Percentiles rank a stretch among this genome's conserved stretches.
phyloP scores from a whole-genome alignment of 352 stramenopile species.

The Blastocystis sp. region DNA sequence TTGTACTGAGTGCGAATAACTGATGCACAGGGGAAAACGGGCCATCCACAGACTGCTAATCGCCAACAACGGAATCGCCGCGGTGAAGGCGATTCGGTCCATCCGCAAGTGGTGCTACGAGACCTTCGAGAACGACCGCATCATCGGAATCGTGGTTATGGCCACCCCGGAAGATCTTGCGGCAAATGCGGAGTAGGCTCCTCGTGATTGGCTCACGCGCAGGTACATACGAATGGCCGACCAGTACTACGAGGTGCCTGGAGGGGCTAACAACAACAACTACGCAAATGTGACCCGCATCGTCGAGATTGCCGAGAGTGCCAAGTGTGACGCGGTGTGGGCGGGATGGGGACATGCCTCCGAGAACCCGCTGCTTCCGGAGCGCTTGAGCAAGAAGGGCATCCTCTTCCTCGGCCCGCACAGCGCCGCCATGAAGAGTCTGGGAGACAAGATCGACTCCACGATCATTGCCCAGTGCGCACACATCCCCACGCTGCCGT shows the following conservation, averaged over 20 bases:
- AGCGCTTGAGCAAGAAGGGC: conserved; percentile 82
- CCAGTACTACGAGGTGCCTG: conserved; percentile 97
- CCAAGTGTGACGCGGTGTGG: conserved; percentile 72
- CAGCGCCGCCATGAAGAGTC: conserved; percentile 92
- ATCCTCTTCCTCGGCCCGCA: conserved; percentile 83
- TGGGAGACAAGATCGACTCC: conserved; percentile 95
- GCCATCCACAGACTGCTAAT: conserved; percentile 94
- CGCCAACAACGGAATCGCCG: conserved; percentile 99
- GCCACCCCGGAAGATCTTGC: conserved; percentile 96
- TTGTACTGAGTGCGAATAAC: not conserved
- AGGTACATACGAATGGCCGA: conserved; percentile 98
- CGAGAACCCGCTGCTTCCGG: conserved; percentile 94
- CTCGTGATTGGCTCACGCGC: not conserved
- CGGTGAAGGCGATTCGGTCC: conserved; percentile 97
- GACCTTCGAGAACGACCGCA: conserved; percentile 88
- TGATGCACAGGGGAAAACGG: conserved; percentile 75
- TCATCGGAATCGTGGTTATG: conserved; percentile 92
- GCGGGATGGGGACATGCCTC: conserved; percentile 92
- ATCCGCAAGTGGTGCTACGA: conserved; percentile 97
- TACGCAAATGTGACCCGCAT: conserved; percentile 99
- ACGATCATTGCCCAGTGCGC: conserved; percentile 99
- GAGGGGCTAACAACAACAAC: conserved; percentile 99
- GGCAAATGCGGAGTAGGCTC: conserved; percentile 91
- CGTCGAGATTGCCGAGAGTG: conserved; percentile 80
- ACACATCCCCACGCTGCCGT: conserved; percentile 95